Evolutionary conservation across 192 early-diverging fungal species (phyloP).

Genomic region (Coemansia sp.): DNA sequence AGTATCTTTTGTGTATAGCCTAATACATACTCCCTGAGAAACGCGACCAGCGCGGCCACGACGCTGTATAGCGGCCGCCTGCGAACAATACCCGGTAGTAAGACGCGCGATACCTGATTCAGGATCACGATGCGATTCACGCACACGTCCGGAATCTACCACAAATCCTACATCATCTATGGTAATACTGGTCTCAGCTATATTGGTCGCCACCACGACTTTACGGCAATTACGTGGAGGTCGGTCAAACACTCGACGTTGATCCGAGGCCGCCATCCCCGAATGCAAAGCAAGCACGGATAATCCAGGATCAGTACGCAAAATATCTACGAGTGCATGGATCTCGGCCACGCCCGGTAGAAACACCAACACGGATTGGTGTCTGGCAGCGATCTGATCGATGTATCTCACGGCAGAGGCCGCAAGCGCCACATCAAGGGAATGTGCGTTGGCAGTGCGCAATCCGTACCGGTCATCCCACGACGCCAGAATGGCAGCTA

Average conservation of each 20-base stretch:
- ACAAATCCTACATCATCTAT: conserved; percentile 75
- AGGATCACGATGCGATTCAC: conserved; percentile 60
- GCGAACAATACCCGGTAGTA: conserved; percentile 54
- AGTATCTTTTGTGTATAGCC: conserved; percentile 62
- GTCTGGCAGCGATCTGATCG: conserved; percentile 41
- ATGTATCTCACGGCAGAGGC: conserved; percentile 62
- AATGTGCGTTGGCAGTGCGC: not conserved
- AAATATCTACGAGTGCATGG: conserved; percentile 62
- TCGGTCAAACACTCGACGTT: conserved; percentile 47
- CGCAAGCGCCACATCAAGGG: conserved; percentile 63
- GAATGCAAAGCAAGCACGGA: conserved; percentile 65
- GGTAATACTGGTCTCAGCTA: conserved; percentile 72
- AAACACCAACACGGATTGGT: conserved; percentile 67
- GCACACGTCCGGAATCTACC: conserved; percentile 68
- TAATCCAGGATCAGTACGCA: conserved; percentile 17
- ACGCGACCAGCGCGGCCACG: conserved; percentile 84
- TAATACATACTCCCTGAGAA: conserved; percentile 72
- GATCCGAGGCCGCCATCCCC: conserved; percentile 56
- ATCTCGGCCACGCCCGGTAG: conserved; percentile 78
- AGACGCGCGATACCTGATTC: conserved; percentile 62
- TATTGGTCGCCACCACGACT: conserved; percentile 86
- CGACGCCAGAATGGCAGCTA: conserved; percentile 11
- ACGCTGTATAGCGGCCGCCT: conserved; percentile 65
- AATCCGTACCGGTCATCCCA: conserved; percentile 34
- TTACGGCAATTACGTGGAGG: conserved; percentile 64